These are phyloP conservation scores for Lonicera japonica DNA, from an alignment of 129 eudicot genomes.

Conservation along the genomic window DNA sequence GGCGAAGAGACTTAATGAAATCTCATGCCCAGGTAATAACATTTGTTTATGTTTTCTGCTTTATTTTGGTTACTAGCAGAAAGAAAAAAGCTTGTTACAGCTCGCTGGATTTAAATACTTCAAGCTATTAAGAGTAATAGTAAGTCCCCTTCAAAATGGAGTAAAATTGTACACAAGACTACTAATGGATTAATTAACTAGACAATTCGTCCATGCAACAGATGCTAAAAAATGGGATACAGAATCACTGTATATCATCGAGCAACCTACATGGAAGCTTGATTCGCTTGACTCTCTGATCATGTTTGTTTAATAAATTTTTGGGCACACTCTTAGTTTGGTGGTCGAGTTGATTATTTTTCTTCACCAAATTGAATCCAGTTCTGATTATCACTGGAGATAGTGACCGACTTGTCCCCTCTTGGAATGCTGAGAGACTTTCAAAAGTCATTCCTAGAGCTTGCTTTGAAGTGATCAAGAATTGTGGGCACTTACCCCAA, in stretches of 20 bases:
- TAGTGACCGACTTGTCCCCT: constrained; percentile 80
- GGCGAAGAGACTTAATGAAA: constrained; percentile 56
- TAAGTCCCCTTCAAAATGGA: too few relatives aligned
- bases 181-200: not conserved
- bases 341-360: constrained; percentile 4
- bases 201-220: too few relatives aligned
- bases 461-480: constrained; percentile 52
- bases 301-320: too few relatives aligned
- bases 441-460: constrained; percentile 73
- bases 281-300: too few relatives aligned
- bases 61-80: not conserved
- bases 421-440: constrained; percentile 84
- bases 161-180: too few relatives aligned
- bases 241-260: not conserved
- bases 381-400: constrained; percentile 91
- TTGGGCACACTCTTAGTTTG: too few relatives aligned
- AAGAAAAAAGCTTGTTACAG: not conserved
- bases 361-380: constrained; percentile 21
- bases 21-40: constrained; percentile 79
- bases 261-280: not conserved
- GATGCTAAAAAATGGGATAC: not conserved
- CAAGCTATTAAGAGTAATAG: not conserved
- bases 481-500: constrained; percentile 89
- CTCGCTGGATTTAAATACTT: not conserved
- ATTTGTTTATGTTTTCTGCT: not conserved